Conservation (phyloP, 352 stramenopile genomes). For the Pythium insidiosum region DNA sequence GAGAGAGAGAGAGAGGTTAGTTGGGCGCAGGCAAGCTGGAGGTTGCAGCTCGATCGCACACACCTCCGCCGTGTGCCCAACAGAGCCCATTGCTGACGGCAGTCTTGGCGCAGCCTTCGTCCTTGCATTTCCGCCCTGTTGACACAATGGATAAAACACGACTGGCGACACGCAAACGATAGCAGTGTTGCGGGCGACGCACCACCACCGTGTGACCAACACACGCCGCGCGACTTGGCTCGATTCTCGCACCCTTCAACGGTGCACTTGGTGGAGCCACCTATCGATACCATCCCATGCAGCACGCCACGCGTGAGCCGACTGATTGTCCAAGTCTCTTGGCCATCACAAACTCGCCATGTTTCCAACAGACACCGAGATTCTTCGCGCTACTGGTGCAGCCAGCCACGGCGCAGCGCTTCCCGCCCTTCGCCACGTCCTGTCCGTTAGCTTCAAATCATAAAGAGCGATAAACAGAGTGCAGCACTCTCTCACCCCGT, state of each 20-base stretch:
- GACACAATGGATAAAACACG: no score
- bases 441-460: no score
- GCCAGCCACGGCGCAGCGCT: slow-evolving; percentile 45
- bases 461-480: no score
- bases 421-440: slow-evolving; percentile 53
- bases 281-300: not conserved
- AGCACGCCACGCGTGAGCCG: no score
- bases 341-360: slow-evolving; percentile 22
- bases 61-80: slow-evolving; percentile 75
- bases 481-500: no score
- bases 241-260: slow-evolving; percentile 55
- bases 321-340: no score
- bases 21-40: no score
- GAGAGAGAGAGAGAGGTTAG: no score
- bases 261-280: slow-evolving; percentile 43
- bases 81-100: slow-evolving; percentile 73
- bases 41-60: no score
- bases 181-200: no score
- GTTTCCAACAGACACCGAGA: slow-evolving; percentile 69
- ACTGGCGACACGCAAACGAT: no score
- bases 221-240: slow-evolving; percentile 69
- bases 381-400: slow-evolving; percentile 76
- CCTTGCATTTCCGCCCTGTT: not conserved
- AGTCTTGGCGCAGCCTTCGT: slow-evolving; percentile 27
- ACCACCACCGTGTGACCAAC: slow-evolving; percentile 71